Conservation (phyloP, 331 rosid genomes). For the Pyracantha coccinea region DNA sequence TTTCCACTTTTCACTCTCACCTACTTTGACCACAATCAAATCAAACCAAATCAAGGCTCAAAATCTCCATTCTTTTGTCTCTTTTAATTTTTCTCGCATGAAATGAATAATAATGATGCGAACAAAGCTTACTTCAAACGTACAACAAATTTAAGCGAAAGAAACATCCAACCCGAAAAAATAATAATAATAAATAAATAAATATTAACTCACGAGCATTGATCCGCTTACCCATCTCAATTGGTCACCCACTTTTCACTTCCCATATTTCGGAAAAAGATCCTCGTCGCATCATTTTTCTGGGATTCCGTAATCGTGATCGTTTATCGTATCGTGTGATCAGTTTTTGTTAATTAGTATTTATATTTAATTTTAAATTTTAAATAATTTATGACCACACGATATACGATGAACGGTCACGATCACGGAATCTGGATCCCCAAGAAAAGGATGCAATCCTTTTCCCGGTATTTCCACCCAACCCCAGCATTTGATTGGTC, state of each 20-base stretch:
- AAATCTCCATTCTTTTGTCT: not conserved
- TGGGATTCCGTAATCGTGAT: no score
- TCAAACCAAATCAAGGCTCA: not conserved
- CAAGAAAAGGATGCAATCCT: no score
- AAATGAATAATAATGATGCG: not conserved
- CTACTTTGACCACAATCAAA: no score
- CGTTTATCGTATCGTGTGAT: no score
- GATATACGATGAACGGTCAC: accelerated
- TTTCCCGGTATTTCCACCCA: not conserved
- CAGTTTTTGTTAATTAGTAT: no score
- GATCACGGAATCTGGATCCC: accelerated
- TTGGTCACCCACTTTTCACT: constrained; percentile 6
- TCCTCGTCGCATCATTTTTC: no score
- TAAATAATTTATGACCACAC: accelerated
- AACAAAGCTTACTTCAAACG: not conserved
- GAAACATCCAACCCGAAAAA: constrained; percentile 12
- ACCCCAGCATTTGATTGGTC: constrained; percentile 18
- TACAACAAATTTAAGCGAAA: constrained; percentile 10
- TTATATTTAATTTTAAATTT: no score
- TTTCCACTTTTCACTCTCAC: no score
- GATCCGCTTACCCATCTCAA: not conserved
- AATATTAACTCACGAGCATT: not conserved
- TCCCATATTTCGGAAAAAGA: not conserved
- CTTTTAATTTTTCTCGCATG: not conserved
- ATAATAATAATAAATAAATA: no score